phyloP scores from a whole-genome alignment of 2,329 filamentous ascomycete species.

The Aspergillus sp. region DNA sequence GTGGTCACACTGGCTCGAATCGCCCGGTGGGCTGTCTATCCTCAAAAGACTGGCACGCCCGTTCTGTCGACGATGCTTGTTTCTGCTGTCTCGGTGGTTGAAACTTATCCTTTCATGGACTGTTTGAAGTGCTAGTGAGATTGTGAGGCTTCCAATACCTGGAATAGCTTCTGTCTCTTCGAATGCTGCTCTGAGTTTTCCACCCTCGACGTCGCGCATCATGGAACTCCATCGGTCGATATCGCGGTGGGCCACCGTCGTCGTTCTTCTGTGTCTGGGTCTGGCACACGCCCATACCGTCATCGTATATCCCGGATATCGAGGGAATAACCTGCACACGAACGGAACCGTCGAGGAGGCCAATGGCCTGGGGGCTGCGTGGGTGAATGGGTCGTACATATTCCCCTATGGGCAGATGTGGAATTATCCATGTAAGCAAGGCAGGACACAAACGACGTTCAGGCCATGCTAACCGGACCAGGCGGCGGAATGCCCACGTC shows the following conservation, averaged over 20 bases:
- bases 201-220: constrained; percentile 6
- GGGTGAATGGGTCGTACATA: constrained; percentile 36
- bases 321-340: constrained; percentile 75
- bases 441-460: constrained; percentile 1
- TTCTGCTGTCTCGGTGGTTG: constrained; percentile 11
- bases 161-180: neutral
- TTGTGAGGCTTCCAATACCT: neutral
- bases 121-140: constrained; percentile 6
- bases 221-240: constrained; percentile 20
- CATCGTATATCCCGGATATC: constrained; percentile 76
- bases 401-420: constrained; percentile 91
- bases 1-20: constrained; percentile 25
- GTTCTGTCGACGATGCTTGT: constrained; percentile 12
- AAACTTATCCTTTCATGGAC: constrained; percentile 10
- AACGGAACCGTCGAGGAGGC: constrained; percentile 50
- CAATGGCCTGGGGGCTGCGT: constrained; percentile 39
- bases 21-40: constrained; percentile 8
- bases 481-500: constrained; percentile 74
- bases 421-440: constrained; percentile 77
- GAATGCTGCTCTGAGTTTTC: neutral
- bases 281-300: constrained; percentile 55
- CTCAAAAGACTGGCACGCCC: constrained; percentile 1
- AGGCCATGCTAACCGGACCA: constrained; percentile 28
- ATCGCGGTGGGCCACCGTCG: constrained; percentile 18
- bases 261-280: constrained; percentile 28